Percentiles rank a stretch among this genome's conserved stretches.
phyloP scores from a whole-genome alignment of 202 grass and related monocot species.

The Zoysia matrella region DNA sequence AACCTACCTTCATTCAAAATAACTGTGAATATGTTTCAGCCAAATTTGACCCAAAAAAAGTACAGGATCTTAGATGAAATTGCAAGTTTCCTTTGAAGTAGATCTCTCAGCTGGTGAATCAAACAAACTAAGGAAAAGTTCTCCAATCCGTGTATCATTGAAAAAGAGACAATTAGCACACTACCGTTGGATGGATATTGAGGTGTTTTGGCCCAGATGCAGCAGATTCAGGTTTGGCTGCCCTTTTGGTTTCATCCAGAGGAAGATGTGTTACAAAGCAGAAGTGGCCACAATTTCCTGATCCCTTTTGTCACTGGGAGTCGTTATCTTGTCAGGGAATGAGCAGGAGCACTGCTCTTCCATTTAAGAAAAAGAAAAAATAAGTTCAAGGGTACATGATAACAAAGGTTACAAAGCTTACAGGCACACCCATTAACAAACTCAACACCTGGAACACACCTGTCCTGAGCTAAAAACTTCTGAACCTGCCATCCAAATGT shows the following conservation, averaged over 20 bases:
- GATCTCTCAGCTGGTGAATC: background rate
- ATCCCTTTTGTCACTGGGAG: background rate
- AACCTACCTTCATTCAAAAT: background rate
- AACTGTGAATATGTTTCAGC: too few species aligned
- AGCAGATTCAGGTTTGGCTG: background rate
- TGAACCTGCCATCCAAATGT: too few species aligned
- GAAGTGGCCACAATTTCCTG: background rate
- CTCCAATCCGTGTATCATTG: background rate
- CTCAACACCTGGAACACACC: too few species aligned
- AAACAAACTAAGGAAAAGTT: background rate
- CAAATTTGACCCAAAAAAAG: background rate
- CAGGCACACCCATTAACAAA: too few species aligned
- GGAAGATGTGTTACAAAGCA: background rate
- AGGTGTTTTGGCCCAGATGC: background rate
- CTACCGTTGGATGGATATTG: background rate
- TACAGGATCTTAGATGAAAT: background rate
- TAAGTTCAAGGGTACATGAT: too few species aligned
- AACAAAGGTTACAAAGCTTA: too few species aligned
- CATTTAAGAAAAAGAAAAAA: too few species aligned
- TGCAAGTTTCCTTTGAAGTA: background rate
- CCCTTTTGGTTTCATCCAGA: background rate
- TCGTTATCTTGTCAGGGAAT: background rate
- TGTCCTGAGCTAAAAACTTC: too few species aligned
- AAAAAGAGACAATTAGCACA: background rate
- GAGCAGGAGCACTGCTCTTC: too few species aligned